Evolutionary conservation across 441 rosid species (phyloP), one percentile per base, ranked within the genome.

Genomic region (Populus trichocarpa): DNA sequence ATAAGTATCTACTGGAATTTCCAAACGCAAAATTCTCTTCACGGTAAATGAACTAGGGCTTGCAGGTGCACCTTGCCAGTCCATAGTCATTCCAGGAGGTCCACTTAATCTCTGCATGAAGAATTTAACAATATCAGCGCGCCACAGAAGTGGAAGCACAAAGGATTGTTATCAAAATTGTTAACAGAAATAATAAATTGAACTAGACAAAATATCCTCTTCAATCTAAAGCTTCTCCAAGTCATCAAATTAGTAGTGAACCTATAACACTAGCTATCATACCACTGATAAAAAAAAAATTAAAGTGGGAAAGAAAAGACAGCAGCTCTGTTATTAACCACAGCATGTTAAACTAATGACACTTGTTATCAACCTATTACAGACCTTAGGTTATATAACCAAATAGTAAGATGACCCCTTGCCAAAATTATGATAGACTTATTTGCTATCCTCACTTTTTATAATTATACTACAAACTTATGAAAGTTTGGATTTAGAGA

Each of bases 21-120:
- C 99, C 89, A 95, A 87, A 74, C 98, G 98, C 89, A 95, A 84
- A 77, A 95, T 92, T 85, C 98, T 90, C 88, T 95, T 95, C 83
- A 95, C 93, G 5, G 96, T 88, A 83, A 81, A 93, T 32, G 98
- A 86, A 81, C 96, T 92, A 77, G 98, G 98, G 82, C 99, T 95
- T 75, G 98, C 90, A 79, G 98, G 95, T 20, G 91, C 96, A 75
- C 96, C 89, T 89, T 93, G 97, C 99, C 99, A 95, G 81, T 95
- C 99, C 98, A 95, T 95, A 23, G 95, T 89, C 98, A 95, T 93
- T 78, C 99, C 99, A 78, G 86, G 93, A 20, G 86, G 90, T 72
- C 95, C 93, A 77, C 92, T 84, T 77, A 93, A 75, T 86, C 98
- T 88, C 99, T 95, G 90, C 82, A 74, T 25, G 10, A 82, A 53